Conservation (phyloP, 768 basidiomycete genomes). For the Gyrodon lividus region DNA sequence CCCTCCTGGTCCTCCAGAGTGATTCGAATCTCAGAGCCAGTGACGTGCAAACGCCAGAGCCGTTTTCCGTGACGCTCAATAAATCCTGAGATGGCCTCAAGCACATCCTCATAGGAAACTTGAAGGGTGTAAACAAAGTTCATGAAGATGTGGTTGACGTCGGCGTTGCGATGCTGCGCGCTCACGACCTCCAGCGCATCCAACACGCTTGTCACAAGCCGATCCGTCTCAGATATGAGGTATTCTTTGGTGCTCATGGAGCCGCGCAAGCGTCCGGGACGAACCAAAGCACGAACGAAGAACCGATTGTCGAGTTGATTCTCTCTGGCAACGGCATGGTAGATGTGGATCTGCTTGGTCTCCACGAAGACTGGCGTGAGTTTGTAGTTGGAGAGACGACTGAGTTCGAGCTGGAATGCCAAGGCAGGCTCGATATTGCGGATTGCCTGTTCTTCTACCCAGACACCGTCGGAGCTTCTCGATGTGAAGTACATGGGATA, state of each 20-base stretch:
- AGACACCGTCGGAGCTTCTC: constrained; percentile 65
- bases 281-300: constrained; percentile 95
- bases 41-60: constrained; percentile 97
- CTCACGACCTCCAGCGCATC: constrained; percentile 94
- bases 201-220: constrained; percentile 88
- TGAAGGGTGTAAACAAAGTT: constrained; percentile 98
- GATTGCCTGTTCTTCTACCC: constrained; percentile 95
- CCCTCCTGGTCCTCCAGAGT: constrained; percentile 93
- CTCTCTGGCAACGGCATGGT: constrained; percentile 92
- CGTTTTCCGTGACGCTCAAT: constrained; percentile 98
- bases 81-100: constrained; percentile 97
- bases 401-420: constrained; percentile 96
- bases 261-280: constrained; percentile 91
- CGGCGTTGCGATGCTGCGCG: constrained; percentile 86
- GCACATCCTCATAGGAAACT: constrained; percentile 94
- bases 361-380: constrained; percentile 95
- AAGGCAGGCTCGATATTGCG: constrained; percentile 98
- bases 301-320: constrained; percentile 98
- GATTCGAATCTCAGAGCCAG: constrained; percentile 95
- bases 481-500: constrained; percentile 96
- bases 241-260: constrained; percentile 96
- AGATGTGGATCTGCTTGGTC: constrained; percentile 97
- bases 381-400: constrained; percentile 95
- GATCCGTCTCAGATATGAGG: constrained; percentile 97
- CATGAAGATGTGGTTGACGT: constrained; percentile 98